Percentiles rank a stretch among this genome's conserved stretches.
These are phyloP conservation scores for Phialemonium atrogriseum DNA, from an alignment of 2,329 filamentous ascomycete species.

Conservation along the genomic window DNA sequence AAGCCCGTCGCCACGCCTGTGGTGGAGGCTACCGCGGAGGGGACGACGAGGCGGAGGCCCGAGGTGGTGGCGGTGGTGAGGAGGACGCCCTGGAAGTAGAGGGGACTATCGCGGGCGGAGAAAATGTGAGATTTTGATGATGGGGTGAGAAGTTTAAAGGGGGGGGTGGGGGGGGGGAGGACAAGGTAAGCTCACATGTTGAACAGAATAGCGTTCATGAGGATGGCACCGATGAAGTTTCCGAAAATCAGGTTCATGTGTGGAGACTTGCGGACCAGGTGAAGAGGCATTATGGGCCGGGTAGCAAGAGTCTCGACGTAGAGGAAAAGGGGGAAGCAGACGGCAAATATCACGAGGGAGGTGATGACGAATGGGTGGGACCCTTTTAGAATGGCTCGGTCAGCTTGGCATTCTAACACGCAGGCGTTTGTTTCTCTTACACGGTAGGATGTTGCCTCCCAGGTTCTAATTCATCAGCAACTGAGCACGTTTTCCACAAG, in stretches of 20 bases:
- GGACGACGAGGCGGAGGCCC: conserved; percentile 62
- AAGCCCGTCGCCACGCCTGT: conserved; percentile 53
- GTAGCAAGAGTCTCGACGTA: conserved; percentile 40
- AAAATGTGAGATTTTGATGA: too few relatives aligned
- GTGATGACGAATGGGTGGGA: conserved; percentile 48
- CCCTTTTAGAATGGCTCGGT: conserved; percentile 26
- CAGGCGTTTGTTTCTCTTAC: conserved; percentile 25
- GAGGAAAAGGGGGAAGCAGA: conserved; percentile 43
- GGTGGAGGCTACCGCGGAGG: conserved; percentile 46
- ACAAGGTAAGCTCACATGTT: conserved; percentile 37
- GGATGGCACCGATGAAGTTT: conserved; percentile 42
- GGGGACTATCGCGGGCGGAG: too few relatives aligned
- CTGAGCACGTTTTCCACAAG: conserved; percentile 2
- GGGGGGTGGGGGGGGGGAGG: neutral
- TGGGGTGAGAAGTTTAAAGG: conserved; percentile 3
- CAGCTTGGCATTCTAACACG: too few relatives aligned
- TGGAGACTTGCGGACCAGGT: conserved; percentile 39
- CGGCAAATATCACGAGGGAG: conserved; percentile 37
- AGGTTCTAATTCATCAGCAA: conserved; percentile 37
- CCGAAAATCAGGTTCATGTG: conserved; percentile 49
- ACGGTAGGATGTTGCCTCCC: conserved; percentile 55
- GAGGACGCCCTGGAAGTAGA: conserved; percentile 71
- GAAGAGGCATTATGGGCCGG: conserved; percentile 53
- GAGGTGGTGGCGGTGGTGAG: conserved; percentile 61
- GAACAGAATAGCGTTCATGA: conserved; percentile 49